Evolutionary conservation across 2,329 filamentous ascomycete species (phyloP), one percentile per base, ranked within the genome.

Genomic region (Exophiala lecanii-corni): DNA sequence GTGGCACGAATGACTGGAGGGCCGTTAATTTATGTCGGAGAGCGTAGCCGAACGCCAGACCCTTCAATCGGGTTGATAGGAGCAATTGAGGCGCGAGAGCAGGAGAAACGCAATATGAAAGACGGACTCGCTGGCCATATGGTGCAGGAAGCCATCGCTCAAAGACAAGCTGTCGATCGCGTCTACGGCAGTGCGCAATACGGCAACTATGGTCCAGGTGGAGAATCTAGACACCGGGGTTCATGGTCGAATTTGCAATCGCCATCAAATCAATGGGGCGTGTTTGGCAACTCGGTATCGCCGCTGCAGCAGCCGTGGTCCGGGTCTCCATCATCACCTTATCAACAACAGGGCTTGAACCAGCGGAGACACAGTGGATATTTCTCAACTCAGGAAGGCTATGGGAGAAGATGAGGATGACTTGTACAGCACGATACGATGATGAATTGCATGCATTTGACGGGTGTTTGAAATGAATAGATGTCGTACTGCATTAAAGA

Each of bases 1-100:
- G 76, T 94, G n/a, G 86, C 89, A 7, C 79, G 85, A 26, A 73
- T 87, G 55, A 94, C 88, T 1, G 85, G 86, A 1, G 81, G 80
- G 0, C 85, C 89, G 0, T 70, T 94, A 37, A 76, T 94, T 55
- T 80, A 77, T 45, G 70, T 94, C 60, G 76, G 75, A 72, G 72
- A 38, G 69, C 73, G 47, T 65, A 68, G 32, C 69, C 70, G 41
- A 66, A 72, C 7, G 61, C 74, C 59, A 12, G 60, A 67, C 31
- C 60, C 63, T 21, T 77, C 78, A 1, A 68, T 69, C 16, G 82
- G 84, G 0, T 71, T 95, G 1, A 80, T 94, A 5, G 86, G 84
- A 1, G 83, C 85, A 10, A 89, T 95, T 41, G 84, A 87, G 49
- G 77, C 79, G 2, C 78, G 89, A 10, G 86, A 96, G 62, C 80